Conservation (phyloP, 1,284 basidiomycete species). For the Pisolithus thermaeus region DNA sequence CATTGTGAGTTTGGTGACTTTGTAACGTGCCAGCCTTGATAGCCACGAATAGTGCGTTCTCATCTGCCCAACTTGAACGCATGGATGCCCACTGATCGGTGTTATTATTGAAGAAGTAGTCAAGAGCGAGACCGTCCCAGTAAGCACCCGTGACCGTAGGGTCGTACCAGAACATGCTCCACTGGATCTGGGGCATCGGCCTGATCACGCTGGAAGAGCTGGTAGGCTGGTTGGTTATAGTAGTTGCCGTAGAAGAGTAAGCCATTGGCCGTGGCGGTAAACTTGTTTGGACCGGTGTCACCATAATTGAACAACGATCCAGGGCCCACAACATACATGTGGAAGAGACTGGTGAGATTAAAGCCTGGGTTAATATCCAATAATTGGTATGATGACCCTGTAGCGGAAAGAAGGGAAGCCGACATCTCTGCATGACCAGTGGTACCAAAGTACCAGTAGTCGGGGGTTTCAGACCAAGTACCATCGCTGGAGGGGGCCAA, state of each 20-base stretch:
- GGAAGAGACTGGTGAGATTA: constrained; percentile 76
- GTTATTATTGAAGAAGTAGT: constrained; percentile 71
- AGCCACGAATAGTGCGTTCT: constrained; percentile 76
- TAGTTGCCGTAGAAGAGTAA: constrained; percentile 68
- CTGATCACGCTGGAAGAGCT: constrained; percentile 92
- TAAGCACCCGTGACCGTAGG: constrained; percentile 79
- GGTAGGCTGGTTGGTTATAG: constrained; percentile 68
- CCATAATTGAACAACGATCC: constrained; percentile 90
- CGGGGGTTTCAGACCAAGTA: constrained; percentile 92
- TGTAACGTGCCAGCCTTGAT: constrained; percentile 81
- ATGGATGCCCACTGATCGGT: constrained; percentile 85
- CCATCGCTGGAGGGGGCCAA: constrained; percentile 66
- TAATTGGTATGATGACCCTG: constrained; percentile 78
- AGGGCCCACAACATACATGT: constrained; percentile 85
- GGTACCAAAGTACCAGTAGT: constrained; percentile 96
- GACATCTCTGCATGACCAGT: constrained; percentile 92
- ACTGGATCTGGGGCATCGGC: constrained; percentile 86
- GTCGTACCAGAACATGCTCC: constrained; percentile 98
- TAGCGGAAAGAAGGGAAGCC: constrained; percentile 78
- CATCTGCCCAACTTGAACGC: constrained; percentile 90
- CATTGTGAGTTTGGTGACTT: constrained; percentile 88
- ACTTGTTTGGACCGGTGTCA: constrained; percentile 96
- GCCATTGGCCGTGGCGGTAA: constrained; percentile 72
- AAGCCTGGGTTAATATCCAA: constrained; percentile 67
- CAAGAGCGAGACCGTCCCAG: constrained; percentile 84